Evolutionary conservation across 2,329 filamentous ascomycete genomes (phyloP), one percentile per base, ranked within the genome.

Genomic region (Xylariaceae sp.): DNA sequence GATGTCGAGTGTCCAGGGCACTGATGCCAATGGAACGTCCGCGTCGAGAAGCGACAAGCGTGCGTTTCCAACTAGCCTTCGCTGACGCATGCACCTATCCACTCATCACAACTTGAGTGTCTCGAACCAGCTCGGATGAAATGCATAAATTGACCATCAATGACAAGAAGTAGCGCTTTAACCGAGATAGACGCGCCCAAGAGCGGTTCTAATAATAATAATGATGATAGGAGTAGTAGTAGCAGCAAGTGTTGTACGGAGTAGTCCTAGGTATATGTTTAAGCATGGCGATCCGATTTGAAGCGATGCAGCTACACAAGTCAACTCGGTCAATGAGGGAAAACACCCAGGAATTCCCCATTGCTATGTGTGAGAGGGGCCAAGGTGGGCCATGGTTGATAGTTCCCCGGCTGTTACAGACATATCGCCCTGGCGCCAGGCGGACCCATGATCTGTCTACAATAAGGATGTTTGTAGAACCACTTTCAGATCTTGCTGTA

Each of bases 41-140:
- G 70, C 70, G 72, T 71, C 67, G 69, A 73, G 65, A 67, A 61
- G 61, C 66, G 65, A 67, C 61, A 62, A 65, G 60, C 58, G 55
- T 59, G 58, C 45, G 58, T 58, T 56, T 60, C 56, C 56, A 57
- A 43, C 33, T 67, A 58, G 61, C 46, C 59, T 64, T 56, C 60
- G n/a, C n/a, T 66, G 65, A 64, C 57, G 64, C 66, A 70, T 68
- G 64, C 64, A 62, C 59, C 58, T 62, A 64, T 66, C 66, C 64
- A 63, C 62, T 65, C 61, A 64, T 68, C 63, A 70, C 63, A 67
- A 65, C 62, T 7, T 31, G 6, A 31, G 12, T 67, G 62, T 67
- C 60, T 65, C 61, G 67, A 67, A 60, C 65, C 29, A 31, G 33
- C 39, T 50, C 44, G 58, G 36, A 43, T 41, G 29, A 37, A 23